These are phyloP conservation scores for Russula dissimulans DNA, from an alignment of 768 basidiomycete species.

Conservation along the genomic window DNA sequence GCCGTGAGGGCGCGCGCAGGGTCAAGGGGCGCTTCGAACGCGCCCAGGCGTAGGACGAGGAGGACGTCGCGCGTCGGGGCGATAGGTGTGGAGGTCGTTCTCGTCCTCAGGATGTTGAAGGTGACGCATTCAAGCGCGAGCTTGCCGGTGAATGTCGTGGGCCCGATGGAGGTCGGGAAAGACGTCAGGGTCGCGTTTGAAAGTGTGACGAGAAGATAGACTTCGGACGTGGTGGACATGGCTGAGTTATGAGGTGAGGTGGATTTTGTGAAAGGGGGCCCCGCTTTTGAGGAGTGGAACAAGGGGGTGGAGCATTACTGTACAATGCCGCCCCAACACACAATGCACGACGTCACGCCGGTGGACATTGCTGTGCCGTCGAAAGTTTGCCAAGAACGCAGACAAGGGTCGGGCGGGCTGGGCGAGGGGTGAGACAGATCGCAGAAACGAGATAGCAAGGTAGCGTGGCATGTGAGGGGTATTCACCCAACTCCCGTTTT, in stretches of 20 bases:
- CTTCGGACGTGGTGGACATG: not conserved
- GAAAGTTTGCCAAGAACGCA: too few species aligned
- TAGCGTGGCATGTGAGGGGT: too few species aligned
- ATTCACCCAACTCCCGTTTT: too few species aligned
- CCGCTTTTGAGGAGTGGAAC: not conserved
- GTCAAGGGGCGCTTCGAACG: conserved; percentile 18
- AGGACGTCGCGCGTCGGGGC: conserved; percentile 10
- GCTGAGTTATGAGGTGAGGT: not conserved
- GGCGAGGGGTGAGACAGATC: too few species aligned
- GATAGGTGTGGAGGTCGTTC: not conserved
- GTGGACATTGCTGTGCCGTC: too few species aligned
- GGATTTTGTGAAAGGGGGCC: not conserved
- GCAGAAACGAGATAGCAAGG: too few species aligned
- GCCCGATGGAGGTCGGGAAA: not conserved
- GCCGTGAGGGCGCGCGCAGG: conserved; percentile 10
- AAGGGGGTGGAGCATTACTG: not conserved
- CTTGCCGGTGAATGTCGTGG: not conserved
- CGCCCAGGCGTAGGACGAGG: conserved; percentile 15
- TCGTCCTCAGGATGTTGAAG: not conserved
- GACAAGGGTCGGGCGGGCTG: too few species aligned
- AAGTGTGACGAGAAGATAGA: conserved; percentile 15
- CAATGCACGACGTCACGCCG: too few species aligned
- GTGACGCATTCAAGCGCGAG: conserved; percentile 18
- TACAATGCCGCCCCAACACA: too few species aligned
- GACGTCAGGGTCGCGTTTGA: conserved; percentile 14